Evolutionary conservation across 345 rosid genomes (phyloP), one percentile per base, ranked within the genome.

Genomic region (Euphorbia peplus): DNA sequence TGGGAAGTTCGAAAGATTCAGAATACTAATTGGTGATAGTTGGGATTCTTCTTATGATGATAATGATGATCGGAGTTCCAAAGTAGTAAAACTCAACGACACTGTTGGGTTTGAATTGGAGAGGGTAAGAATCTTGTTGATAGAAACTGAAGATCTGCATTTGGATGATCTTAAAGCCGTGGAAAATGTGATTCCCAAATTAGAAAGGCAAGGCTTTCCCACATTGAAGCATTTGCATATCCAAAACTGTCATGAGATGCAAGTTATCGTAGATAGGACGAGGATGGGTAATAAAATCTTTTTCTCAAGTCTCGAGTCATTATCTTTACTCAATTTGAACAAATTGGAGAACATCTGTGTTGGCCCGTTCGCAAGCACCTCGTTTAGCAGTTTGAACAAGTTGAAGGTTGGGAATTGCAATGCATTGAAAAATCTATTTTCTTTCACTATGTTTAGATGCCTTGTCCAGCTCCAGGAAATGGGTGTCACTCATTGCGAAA

Each of bases 351-450:
- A 54, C 32, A 63, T 80, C 11, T 70, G 61, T 10, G 24, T 48
- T 1, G 57, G 37, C 1, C 68, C 19, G 30, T 67, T 56, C 19
- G 13, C 0, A 7, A 8, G 9, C 3, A 30, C 25, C 5, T 59
- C 72, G 18, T 72, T 79, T 46, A 42, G 37, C 10, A 68, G 54
- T 2, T 55, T 80, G 16, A 62, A 46, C 39, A 12, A n/a, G 0
- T 4, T 79, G 4, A 65, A 56, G 3, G 66, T 79, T 2, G 9
- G n/a, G 8, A 59, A 21, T 2, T 79, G 82, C 22, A 28, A 60
- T 0, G 11, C n/a, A 39, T 52, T 79, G 56, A 60, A 65, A 66
- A 29, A 68, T 55, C 50, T 72, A 2, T 75, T 79, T 44, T 58
- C 74, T 0, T 3, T 58, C 24, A 60, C 74, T 12, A 18, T 75